Evolutionary conservation across 2,329 filamentous ascomycete species (phyloP).

Genomic region (Plectosphaerella sp.): DNA sequence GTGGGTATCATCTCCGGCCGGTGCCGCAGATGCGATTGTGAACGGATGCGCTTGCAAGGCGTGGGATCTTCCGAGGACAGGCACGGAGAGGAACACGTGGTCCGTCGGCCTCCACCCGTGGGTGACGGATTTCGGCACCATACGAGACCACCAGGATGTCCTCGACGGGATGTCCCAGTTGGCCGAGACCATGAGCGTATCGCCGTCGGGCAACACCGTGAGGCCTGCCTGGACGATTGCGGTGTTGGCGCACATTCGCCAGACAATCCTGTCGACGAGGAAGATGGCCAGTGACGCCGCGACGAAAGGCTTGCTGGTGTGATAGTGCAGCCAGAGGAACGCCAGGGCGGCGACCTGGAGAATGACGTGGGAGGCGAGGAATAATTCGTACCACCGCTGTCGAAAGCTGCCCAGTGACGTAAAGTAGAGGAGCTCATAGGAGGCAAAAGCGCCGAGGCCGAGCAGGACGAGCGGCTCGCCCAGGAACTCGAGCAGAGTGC

Average conservation of each 20-base stretch:
- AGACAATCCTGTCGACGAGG: slow-evolving; percentile 51
- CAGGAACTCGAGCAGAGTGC: slow-evolving; percentile 42
- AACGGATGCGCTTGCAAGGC: slow-evolving; percentile 60
- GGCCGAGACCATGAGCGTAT: slow-evolving; percentile 45
- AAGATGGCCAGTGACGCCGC: slow-evolving; percentile 50
- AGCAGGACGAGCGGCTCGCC: slow-evolving; percentile 45
- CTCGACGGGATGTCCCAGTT: slow-evolving; percentile 26
- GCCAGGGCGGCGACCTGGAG: slow-evolving; percentile 34
- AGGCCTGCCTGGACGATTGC: slow-evolving; percentile 43
- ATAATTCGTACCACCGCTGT: slow-evolving; percentile 34
- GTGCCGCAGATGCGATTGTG: slow-evolving; percentile 59
- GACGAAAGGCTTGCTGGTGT: slow-evolving; percentile 47
- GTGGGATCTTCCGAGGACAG: slow-evolving; percentile 46
- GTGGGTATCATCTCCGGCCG: slow-evolving; percentile 24
- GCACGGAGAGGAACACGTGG: slow-evolving; percentile 60
- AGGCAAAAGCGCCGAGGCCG: slow-evolving; percentile 49
- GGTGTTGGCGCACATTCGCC: slow-evolving; percentile 49
- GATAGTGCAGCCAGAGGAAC: slow-evolving; percentile 59
- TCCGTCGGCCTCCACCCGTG: slow-evolving; percentile 57
- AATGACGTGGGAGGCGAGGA: slow-evolving; percentile 37
- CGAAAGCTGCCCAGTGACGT: slow-evolving; percentile 52
- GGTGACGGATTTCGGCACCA: slow-evolving; percentile 27
- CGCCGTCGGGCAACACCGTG: slow-evolving; percentile 48
- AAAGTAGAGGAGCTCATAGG: slow-evolving; percentile 58
- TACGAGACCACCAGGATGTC: background rate